Base-by-base conservation (phyloP, 192 early-diverging fungal genomes). In the Entomortierella parvispora region DNA sequence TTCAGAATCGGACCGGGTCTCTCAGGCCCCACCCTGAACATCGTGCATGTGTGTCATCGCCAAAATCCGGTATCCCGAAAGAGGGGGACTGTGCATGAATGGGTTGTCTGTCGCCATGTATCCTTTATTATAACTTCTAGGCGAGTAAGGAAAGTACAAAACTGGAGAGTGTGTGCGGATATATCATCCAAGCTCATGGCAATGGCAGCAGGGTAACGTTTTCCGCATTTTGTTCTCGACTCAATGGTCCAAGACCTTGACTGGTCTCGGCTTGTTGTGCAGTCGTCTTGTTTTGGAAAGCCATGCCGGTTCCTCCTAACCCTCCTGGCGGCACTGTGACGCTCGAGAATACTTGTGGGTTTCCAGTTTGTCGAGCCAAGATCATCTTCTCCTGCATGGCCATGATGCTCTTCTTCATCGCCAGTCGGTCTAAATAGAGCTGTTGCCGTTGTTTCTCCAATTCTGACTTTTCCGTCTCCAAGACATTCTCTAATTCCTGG, bases 381-480 rank as follows among this genome's bases (percentile, higher is more conserved):
- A 68, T 68, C 65, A 68, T 64, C 58, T 77, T 77, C 22, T 86
- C 62, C 17, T 86, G 71, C 58, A 87, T 79, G 2, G 71, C 31
- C 42, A 81, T 59, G 29, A 70, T 78, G 18, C 79, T 83, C 51
- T 86, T 84, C 82, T 85, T 84, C 44, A 91, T 78, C 31, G 82
- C 81, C 33, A 93, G 64, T 3, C 89, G 79, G 15, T 93, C 90
- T 29, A 80, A 50, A 64, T 84, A 90, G 20, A 94, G 69, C 32
- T 80, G 68, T 37, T 90, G 84, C 22, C 88, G 83, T 71, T 93
- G 89, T 12, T 81, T 64, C 58, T 91, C 93, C 11, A 99, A 76
- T 20, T 96, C 92, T 58, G 86, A 83, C 69, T 92, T 83, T 81
- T 99, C 97, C n/a, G 85, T 83, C 56, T 97, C 97, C 14, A 99